phyloP scores from a whole-genome alignment of 768 basidiomycete species.

The Saitozyma sp. region DNA sequence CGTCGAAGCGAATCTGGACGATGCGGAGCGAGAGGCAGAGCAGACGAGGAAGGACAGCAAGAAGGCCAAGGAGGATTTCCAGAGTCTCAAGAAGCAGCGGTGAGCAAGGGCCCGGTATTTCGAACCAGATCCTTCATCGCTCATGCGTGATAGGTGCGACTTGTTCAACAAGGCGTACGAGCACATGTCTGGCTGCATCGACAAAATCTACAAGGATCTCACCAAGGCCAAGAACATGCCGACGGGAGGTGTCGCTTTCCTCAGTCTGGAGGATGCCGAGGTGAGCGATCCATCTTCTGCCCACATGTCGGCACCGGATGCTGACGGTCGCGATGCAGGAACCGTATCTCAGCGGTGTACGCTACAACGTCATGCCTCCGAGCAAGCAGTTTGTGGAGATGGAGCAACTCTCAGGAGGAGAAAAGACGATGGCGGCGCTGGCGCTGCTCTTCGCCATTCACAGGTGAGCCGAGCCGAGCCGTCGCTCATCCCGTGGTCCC shows the following conservation, averaged over 20 bases:
- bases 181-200: constrained; percentile 92
- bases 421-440: constrained; percentile 97
- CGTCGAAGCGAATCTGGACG: constrained; percentile 69
- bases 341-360: constrained; percentile 84
- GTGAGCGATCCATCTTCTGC: constrained; percentile 55
- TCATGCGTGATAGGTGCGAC: constrained; percentile 60
- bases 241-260: constrained; percentile 86
- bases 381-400: constrained; percentile 99
- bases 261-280: constrained; percentile 93
- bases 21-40: constrained; percentile 90
- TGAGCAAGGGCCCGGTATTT: constrained; percentile 43
- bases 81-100: constrained; percentile 80
- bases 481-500: constrained; percentile 55
- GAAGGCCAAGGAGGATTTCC: constrained; percentile 85
- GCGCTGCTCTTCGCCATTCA: constrained; percentile 96
- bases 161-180: constrained; percentile 94
- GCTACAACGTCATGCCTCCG: constrained; percentile 99
- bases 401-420: constrained; percentile 97
- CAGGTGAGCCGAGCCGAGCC: constrained; percentile 44
- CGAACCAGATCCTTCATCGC: not conserved
- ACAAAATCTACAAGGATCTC: constrained; percentile 94
- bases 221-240: constrained; percentile 86
- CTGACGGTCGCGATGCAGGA: constrained; percentile 57
- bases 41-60: constrained; percentile 87
- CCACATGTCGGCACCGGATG: too few species aligned